phyloP scores from a whole-genome alignment of 257 asterid genomes.

The Catharanthus roseus region DNA sequence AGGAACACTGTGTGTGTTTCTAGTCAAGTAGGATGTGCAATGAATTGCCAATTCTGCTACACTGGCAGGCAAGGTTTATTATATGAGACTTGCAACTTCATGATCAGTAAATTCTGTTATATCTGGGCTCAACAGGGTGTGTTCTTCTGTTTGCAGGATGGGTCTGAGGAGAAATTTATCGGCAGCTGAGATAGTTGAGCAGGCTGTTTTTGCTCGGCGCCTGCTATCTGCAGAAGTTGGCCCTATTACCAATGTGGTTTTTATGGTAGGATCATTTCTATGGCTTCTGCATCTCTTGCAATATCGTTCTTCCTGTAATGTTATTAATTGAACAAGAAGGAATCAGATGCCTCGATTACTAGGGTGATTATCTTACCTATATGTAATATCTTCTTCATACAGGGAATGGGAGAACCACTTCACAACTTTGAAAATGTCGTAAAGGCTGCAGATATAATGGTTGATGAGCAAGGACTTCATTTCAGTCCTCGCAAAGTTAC shows the following conservation, averaged over 20 bases:
- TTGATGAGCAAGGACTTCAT: slow-evolving; percentile 91
- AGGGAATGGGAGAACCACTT: slow-evolving; percentile 99
- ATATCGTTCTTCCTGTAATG: background rate
- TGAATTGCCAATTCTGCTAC: slow-evolving; percentile 99
- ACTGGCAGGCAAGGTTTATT: slow-evolving; percentile 80
- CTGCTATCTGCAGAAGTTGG: slow-evolving; percentile 74
- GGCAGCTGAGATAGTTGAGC: slow-evolving; percentile 96
- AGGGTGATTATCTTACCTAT: no score
- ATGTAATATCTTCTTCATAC: background rate
- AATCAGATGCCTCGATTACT: no score
- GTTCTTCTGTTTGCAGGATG: slow-evolving; percentile 55
- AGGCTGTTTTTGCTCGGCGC: slow-evolving; percentile 85
- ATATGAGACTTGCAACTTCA: background rate
- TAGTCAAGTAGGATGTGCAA: slow-evolving; percentile 96
- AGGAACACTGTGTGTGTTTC: slow-evolving; percentile 95
- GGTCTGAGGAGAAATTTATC: slow-evolving; percentile 80
- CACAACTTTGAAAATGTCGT: slow-evolving; percentile 85
- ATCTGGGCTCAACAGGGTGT: slow-evolving; percentile 4
- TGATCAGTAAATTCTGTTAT: background rate
- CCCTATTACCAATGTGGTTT: slow-evolving; percentile 75
- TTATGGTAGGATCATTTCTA: slow-evolving; percentile 55
- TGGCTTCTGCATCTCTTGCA: background rate
- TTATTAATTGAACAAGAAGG: background rate
- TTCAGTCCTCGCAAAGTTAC: slow-evolving; percentile 97
- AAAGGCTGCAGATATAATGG: slow-evolving; percentile 86